phyloP scores from a whole-genome alignment of 169 alveolate genomes.

The Plasmodium gaboni region DNA sequence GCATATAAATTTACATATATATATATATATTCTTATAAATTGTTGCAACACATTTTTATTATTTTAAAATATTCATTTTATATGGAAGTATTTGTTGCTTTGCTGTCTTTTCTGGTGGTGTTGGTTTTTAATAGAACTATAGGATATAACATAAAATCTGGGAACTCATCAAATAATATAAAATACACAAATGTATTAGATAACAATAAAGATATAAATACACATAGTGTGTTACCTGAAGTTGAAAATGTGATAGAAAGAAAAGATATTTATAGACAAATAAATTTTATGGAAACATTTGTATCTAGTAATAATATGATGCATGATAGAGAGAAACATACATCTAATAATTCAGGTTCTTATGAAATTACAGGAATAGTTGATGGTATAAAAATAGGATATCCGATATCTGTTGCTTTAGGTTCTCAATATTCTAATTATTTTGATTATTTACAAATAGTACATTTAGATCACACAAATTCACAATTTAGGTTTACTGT shows the following conservation, averaged over 20 bases:
- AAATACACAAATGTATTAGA: not conserved
- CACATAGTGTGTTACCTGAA: not conserved
- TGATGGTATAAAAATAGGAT: slow-evolving; percentile 71
- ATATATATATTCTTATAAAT: too few species aligned
- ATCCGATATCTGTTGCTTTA: slow-evolving; percentile 84
- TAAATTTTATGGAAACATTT: slow-evolving; percentile 46
- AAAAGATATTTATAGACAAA: slow-evolving; percentile 9
- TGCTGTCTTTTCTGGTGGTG: not conserved
- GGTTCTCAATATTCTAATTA: slow-evolving; percentile 83
- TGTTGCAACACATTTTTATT: too few species aligned
- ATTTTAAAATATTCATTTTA: not conserved
- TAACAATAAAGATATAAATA: not conserved
- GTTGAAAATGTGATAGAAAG: not conserved
- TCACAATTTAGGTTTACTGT: slow-evolving; percentile 77
- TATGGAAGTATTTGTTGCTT: not conserved
- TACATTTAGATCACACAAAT: slow-evolving; percentile 30
- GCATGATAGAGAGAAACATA: slow-evolving; percentile 33
- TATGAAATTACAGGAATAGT: slow-evolving; percentile 79
- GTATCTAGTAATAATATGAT: slow-evolving; percentile 31
- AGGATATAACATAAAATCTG: slow-evolving; percentile 2
- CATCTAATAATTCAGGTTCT: not conserved
- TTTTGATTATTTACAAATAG: slow-evolving; percentile 81
- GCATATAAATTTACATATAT: too few species aligned
- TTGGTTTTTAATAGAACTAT: not conserved
- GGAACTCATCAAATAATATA: not conserved